phyloP scores from a whole-genome alignment of 768 basidiomycete genomes.

The Hirschioporus abietinus region DNA sequence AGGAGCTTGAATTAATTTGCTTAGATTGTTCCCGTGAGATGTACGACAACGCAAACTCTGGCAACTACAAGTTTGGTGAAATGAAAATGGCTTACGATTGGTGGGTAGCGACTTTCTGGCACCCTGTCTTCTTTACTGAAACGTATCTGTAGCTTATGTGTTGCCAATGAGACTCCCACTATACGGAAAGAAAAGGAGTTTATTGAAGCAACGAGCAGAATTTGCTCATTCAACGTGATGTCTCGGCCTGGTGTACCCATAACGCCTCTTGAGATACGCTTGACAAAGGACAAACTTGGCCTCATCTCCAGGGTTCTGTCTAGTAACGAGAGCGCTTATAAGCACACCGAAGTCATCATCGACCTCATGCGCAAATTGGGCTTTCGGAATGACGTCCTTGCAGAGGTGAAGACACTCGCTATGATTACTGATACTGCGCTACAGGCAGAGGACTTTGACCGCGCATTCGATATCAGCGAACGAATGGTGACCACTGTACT shows the following conservation, averaged over 20 bases:
- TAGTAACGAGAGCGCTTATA: slow-evolving; percentile 81
- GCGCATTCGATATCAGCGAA: slow-evolving; percentile 67
- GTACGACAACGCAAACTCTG: slow-evolving; percentile 90
- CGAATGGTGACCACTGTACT: slow-evolving; percentile 63
- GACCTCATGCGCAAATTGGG: slow-evolving; percentile 90
- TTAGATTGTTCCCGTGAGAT: slow-evolving; percentile 80
- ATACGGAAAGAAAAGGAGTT: slow-evolving; percentile 78
- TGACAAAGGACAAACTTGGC: slow-evolving; percentile 82
- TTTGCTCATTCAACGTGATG: slow-evolving; percentile 86
- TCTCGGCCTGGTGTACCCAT: slow-evolving; percentile 72
- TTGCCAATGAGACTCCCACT: slow-evolving; percentile 58
- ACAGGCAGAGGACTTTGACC: slow-evolving; percentile 71
- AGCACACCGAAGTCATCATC: slow-evolving; percentile 86
- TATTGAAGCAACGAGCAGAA: slow-evolving; percentile 94
- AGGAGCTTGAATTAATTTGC: slow-evolving; percentile 70
- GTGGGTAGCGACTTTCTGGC: slow-evolving; percentile 35
- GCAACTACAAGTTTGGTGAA: slow-evolving; percentile 88
- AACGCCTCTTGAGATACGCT: slow-evolving; percentile 88
- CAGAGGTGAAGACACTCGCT: slow-evolving; percentile 75
- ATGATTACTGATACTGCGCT: slow-evolving; percentile 91
- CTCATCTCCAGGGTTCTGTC: slow-evolving; percentile 85
- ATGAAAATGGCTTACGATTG: slow-evolving; percentile 98
- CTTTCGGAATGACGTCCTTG: slow-evolving; percentile 60
- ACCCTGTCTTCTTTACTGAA: slow-evolving; percentile 5
- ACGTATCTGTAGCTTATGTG: slow-evolving; percentile 53